These are phyloP conservation scores for Oryza glaberrima DNA, from an alignment of 176 grass and related monocot genomes.

Conservation along the genomic window DNA sequence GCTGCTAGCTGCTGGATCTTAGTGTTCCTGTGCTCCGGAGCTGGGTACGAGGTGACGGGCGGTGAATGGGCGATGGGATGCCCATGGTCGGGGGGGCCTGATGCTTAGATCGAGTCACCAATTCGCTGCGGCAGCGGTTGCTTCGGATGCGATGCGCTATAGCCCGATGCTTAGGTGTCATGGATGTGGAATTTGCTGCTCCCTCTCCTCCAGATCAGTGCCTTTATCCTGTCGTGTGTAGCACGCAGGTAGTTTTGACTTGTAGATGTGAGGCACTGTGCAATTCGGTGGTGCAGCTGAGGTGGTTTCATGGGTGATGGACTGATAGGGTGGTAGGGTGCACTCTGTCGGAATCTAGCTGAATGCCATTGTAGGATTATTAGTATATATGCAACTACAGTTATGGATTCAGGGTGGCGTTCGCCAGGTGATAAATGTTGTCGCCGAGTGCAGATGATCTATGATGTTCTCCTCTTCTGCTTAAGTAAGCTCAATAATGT, in stretches of 20 bases:
- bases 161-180: constrained; percentile 28
- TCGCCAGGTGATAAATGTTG: neutral
- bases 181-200: constrained; percentile 22
- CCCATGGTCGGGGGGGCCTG: neutral
- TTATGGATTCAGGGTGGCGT: neutral
- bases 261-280: constrained; percentile 5
- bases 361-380: neutral
- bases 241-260: constrained; percentile 19
- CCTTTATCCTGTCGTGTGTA: neutral
- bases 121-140: neutral
- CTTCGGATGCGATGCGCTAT: constrained; percentile 26
- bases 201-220: constrained; percentile 32
- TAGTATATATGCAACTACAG: neutral
- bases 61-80: constrained; percentile 21
- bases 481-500: constrained; percentile 6
- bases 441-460: neutral
- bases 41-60: constrained; percentile 6
- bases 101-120: constrained; percentile 44
- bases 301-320: neutral
- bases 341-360: neutral
- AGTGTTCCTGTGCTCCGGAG: constrained; percentile 30
- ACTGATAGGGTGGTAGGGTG: constrained; percentile 1
- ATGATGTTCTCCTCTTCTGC: neutral
- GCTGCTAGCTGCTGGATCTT: constrained; percentile 52
- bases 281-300: constrained; percentile 19